A percentile compares a stretch with the other conserved stretches of the same genome.
Conservation (phyloP, 169 alveolate species). For the Plasmodium adleri region DNA sequence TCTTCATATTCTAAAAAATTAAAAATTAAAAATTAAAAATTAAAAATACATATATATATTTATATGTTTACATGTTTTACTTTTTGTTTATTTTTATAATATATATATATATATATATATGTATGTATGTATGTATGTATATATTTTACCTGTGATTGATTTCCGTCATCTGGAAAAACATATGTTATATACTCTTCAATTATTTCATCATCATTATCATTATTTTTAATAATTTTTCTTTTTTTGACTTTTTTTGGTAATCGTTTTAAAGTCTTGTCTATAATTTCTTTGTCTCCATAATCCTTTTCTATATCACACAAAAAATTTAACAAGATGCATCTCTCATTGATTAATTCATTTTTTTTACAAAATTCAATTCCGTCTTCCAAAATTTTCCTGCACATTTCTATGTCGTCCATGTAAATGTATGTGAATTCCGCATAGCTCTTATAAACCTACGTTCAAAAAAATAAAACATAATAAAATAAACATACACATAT, state of each 20-base stretch:
- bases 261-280: constrained; percentile 78
- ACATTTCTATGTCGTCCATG: constrained; percentile 76
- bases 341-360: constrained; percentile 81
- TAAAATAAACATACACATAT: background rate
- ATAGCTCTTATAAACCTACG: constrained; percentile 83
- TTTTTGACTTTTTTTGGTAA: constrained; percentile 85
- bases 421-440: constrained; percentile 82
- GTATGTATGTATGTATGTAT: too few relatives aligned
- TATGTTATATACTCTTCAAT: constrained; percentile 81
- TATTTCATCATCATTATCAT: constrained; percentile 64
- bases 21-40: background rate
- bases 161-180: constrained; percentile 87
- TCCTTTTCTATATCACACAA: constrained; percentile 79
- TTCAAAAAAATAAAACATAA: constrained; percentile 4
- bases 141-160: constrained; percentile 76
- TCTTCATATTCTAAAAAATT: constrained; percentile 42
- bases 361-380: constrained; percentile 86
- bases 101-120: constrained; percentile 27
- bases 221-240: constrained; percentile 79
- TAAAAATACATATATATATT: background rate
- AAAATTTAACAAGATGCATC: constrained; percentile 82
- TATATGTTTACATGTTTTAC: background rate
- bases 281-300: constrained; percentile 78
- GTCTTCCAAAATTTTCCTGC: constrained; percentile 83
- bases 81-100: constrained; percentile 54